Percentiles rank a stretch among this genome's conserved stretches.
phyloP scores from a whole-genome alignment of 306 rosid species.

The Arachis hypogaea region DNA sequence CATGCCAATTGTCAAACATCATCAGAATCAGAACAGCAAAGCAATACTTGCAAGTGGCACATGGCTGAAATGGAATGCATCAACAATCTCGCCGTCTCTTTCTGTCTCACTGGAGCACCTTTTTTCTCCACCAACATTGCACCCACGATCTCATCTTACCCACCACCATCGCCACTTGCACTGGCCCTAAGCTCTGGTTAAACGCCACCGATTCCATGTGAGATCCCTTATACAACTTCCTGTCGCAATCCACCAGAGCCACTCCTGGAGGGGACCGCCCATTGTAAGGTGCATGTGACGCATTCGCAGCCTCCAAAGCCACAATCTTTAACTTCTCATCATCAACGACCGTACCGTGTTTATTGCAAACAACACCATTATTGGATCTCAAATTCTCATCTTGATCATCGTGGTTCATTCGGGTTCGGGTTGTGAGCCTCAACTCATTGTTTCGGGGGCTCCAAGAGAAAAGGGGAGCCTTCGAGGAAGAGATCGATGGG shows the following conservation, averaged over 20 bases:
- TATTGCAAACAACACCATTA: conserved; percentile 26
- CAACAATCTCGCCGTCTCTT: conserved; percentile 60
- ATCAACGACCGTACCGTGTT: not conserved
- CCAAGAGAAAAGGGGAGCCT: conserved; percentile 60
- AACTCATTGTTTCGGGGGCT: conserved; percentile 55
- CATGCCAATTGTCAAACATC: not conserved
- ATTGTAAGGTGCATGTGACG: conserved; percentile 85
- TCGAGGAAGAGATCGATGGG: conserved; percentile 71
- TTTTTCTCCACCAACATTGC: conserved; percentile 80
- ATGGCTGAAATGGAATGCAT: conserved; percentile 58
- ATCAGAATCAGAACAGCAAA: conserved; percentile 34
- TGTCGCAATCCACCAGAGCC: conserved; percentile 60
- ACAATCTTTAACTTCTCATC: conserved; percentile 27
- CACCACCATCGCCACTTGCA: conserved; percentile 66
- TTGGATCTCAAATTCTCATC: not conserved
- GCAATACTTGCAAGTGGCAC: conserved; percentile 47
- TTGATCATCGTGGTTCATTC: not conserved
- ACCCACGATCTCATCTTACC: conserved; percentile 55
- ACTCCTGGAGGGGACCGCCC: conserved; percentile 70
- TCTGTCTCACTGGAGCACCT: conserved; percentile 66
- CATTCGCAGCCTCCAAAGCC: conserved; percentile 77
- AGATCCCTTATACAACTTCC: conserved; percentile 62
- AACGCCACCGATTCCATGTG: conserved; percentile 88
- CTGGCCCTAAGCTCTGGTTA: conserved; percentile 89
- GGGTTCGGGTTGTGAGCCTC: conserved; percentile 32